These are phyloP conservation scores for Fusarium austroafricanum DNA, from an alignment of 2,329 filamentous ascomycete genomes.

Conservation along the genomic window DNA sequence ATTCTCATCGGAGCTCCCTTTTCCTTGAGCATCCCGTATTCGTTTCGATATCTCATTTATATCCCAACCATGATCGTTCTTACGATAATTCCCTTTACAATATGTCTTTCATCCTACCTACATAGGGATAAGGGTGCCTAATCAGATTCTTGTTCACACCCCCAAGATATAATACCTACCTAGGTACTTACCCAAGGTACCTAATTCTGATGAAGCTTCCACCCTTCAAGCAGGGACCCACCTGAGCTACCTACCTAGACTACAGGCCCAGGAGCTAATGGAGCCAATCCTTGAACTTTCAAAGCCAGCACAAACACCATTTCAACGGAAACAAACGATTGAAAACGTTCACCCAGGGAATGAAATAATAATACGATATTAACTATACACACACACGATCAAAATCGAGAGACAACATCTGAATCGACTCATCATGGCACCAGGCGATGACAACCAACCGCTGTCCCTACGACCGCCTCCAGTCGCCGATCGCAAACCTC, in stretches of 20 bases:
- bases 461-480: slow-evolving; percentile 59
- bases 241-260: background rate
- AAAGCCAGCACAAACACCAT: slow-evolving; percentile 7
- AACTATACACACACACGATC: background rate
- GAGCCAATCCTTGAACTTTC: slow-evolving; percentile 7
- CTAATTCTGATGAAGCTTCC: background rate
- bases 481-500: slow-evolving; percentile 65
- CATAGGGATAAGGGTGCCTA: too few species aligned
- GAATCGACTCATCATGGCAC: slow-evolving; percentile 45
- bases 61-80: too few species aligned
- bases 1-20: too few species aligned
- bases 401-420: background rate
- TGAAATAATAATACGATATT: background rate
- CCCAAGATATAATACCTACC: too few species aligned
- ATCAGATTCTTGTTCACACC: too few species aligned
- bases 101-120: too few species aligned
- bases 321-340: background rate
- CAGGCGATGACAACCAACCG: slow-evolving; percentile 50
- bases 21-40: too few species aligned
- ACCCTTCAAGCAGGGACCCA: background rate
- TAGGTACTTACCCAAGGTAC: too few species aligned
- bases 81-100: too few species aligned
- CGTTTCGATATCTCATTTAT: too few species aligned
- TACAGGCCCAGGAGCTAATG: slow-evolving; percentile 12
- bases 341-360: background rate